phyloP scores from a whole-genome alignment of 805 yeast genomes.

The Cyberlindnera lachancei region DNA sequence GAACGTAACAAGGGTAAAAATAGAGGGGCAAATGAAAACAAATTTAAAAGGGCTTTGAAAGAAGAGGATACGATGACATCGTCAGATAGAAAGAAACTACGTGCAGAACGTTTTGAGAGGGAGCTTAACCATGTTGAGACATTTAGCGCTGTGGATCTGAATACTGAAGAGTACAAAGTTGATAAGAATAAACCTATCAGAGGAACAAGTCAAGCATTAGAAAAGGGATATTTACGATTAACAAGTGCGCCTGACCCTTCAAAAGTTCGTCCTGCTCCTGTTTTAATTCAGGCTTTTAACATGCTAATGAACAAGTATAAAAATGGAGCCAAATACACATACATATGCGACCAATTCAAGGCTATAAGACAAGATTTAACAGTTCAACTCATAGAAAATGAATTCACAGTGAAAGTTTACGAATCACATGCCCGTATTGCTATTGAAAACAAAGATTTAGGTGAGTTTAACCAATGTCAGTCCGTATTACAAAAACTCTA shows the following conservation, averaged over 20 bases:
- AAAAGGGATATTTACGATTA: conserved; percentile 72
- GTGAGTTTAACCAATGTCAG: conserved; percentile 94
- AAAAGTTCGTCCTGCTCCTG: conserved; percentile 63
- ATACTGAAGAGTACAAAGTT: conserved; percentile 23
- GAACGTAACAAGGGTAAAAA: conserved; percentile 1
- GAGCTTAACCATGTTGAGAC: conserved; percentile 12
- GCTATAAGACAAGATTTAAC: conserved; percentile 90
- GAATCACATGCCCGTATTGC: conserved; percentile 87
- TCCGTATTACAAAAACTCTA: conserved; percentile 67
- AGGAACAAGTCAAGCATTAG: conserved; percentile 62
- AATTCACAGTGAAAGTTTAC: conserved; percentile 72
- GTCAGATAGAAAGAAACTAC: conserved; percentile 23
- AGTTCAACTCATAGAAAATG: conserved; percentile 78
- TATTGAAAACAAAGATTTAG: conserved; percentile 72
- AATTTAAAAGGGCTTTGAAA: too few relatives aligned
- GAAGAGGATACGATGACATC: conserved; percentile 18
- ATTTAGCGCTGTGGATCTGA: conserved; percentile 17
- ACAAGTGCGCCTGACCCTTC: conserved; percentile 91
- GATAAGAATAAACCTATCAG: conserved; percentile 34
- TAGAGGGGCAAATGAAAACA: conserved; percentile 1
- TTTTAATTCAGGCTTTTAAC: conserved; percentile 52
- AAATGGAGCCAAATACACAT: conserved; percentile 52
- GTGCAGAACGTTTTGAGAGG: conserved; percentile 30
- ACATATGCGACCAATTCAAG: conserved; percentile 83
- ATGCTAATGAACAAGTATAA: conserved; percentile 46